phyloP scores from a whole-genome alignment of 805 yeast genomes.

The Blastobotrys terrestris region DNA sequence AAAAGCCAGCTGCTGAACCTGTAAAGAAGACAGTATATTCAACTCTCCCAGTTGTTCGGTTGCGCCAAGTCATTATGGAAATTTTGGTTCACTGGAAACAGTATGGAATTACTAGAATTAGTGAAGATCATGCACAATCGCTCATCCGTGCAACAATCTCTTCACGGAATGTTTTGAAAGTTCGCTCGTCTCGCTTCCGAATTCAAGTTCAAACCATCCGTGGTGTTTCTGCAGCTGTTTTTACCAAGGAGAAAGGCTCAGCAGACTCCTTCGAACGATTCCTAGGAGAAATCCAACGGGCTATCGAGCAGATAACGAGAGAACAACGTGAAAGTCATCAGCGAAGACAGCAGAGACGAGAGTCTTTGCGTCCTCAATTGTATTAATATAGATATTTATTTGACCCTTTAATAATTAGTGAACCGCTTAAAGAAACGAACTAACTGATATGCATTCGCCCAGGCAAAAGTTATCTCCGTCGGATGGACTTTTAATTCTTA shows the following conservation, averaged over 20 bases:
- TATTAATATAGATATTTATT: not conserved
- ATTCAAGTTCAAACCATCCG: conserved; percentile 16
- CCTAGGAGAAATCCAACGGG: conserved; percentile 24
- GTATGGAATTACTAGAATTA: conserved; percentile 31
- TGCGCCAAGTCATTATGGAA: conserved; percentile 27
- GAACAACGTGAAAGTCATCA: not conserved
- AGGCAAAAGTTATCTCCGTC: too few relatives aligned
- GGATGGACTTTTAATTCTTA: not conserved
- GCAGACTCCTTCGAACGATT: conserved; percentile 25
- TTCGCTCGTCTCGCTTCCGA: conserved; percentile 28
- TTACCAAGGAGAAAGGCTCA: conserved; percentile 27
- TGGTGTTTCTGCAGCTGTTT: conserved; percentile 20
- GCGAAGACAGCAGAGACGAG: not conserved
- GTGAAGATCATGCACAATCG: conserved; percentile 22
- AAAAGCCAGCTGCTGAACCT: not conserved
- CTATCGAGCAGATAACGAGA: not conserved
- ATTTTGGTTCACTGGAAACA: conserved; percentile 32
- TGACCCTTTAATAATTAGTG: not conserved
- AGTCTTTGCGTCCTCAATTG: not conserved
- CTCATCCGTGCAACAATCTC: conserved; percentile 29
- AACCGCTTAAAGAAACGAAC: not conserved
- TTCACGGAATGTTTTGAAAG: conserved; percentile 29
- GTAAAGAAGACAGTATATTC: conserved; percentile 25
- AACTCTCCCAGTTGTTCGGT: conserved; percentile 21
- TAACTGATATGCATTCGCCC: too few relatives aligned